Conservation (phyloP, 345 rosid species). For the Abelmoschus esculentus region DNA sequence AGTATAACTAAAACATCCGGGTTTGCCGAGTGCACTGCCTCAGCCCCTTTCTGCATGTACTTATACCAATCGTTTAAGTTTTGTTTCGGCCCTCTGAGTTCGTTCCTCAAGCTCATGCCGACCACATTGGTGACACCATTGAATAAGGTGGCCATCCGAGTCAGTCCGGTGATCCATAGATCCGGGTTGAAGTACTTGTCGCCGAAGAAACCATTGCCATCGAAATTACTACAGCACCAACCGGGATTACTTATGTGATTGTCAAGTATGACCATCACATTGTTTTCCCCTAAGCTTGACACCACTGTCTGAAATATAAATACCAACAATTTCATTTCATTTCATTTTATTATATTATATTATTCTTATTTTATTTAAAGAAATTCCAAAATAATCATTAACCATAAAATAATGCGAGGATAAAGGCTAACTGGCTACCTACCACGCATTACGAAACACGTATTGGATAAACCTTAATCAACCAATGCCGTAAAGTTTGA, state of each 20-base stretch:
- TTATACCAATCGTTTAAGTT: slow-evolving; percentile 82
- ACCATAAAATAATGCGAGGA: not conserved
- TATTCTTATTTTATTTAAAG: not conserved
- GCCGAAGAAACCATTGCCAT: slow-evolving; percentile 96
- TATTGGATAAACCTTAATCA: not conserved
- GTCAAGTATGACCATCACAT: slow-evolving; percentile 84
- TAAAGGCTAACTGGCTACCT: not conserved
- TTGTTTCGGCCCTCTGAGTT: slow-evolving; percentile 81
- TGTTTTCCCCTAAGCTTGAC: slow-evolving; percentile 53
- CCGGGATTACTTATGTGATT: slow-evolving; percentile 89
- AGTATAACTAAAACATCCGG: slow-evolving; percentile 83
- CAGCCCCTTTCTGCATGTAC: slow-evolving; percentile 86
- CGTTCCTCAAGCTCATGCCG: slow-evolving; percentile 95
- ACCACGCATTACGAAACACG: not conserved
- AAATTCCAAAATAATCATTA: not conserved
- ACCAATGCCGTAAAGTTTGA: not conserved
- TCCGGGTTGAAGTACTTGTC: slow-evolving; percentile 70
- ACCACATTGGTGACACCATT: slow-evolving; percentile 53
- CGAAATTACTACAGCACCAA: slow-evolving; percentile 75
- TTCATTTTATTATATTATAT: not conserved
- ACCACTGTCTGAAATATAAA: slow-evolving; percentile 57
- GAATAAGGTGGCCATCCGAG: slow-evolving; percentile 63
- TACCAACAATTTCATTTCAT: not conserved
- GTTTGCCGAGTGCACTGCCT: slow-evolving; percentile 78
- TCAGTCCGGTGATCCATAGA: slow-evolving; percentile 58